Percentiles rank a stretch among this genome's conserved stretches.
Conservation (phyloP, 352 stramenopile species). For the Pythium biforme region DNA sequence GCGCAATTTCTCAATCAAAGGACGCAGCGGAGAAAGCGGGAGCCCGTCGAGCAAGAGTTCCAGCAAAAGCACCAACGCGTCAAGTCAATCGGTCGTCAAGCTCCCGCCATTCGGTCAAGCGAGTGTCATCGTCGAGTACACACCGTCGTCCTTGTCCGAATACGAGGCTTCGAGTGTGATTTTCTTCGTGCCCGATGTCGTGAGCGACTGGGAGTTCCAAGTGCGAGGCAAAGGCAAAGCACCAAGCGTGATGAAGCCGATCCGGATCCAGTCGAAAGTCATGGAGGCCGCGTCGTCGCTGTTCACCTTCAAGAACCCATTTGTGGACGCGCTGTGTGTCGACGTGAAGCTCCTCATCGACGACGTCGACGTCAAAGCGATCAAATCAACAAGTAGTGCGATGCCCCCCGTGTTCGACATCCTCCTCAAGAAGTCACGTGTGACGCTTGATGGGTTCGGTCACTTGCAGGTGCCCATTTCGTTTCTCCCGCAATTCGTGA, state of each 20-base stretch:
- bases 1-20: conserved; percentile 89
- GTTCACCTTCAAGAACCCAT: conserved; percentile 94
- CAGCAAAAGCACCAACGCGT: neutral
- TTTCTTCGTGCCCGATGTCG: conserved; percentile 68
- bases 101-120: conserved; percentile 69
- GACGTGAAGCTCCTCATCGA: conserved; percentile 70
- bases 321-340: conserved; percentile 74
- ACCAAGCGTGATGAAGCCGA: conserved; percentile 90
- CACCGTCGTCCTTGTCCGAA: conserved; percentile 85
- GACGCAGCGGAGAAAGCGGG: conserved; percentile 1
- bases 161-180: conserved; percentile 66
- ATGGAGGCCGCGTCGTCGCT: conserved; percentile 79
- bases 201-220: conserved; percentile 90
- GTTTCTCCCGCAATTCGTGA: conserved; percentile 81
- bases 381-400: neutral
- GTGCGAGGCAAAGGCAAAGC: conserved; percentile 73
- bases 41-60: conserved; percentile 5
- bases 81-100: conserved; percentile 26
- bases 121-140: conserved; percentile 86
- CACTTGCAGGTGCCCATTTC: conserved; percentile 89
- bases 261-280: conserved; percentile 66
- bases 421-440: conserved; percentile 62
- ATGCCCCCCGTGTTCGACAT: conserved; percentile 60
- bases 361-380: conserved; percentile 2
- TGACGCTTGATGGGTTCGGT: conserved; percentile 83